phyloP scores from a whole-genome alignment of 768 basidiomycete species.

The Trametes meyenii region DNA sequence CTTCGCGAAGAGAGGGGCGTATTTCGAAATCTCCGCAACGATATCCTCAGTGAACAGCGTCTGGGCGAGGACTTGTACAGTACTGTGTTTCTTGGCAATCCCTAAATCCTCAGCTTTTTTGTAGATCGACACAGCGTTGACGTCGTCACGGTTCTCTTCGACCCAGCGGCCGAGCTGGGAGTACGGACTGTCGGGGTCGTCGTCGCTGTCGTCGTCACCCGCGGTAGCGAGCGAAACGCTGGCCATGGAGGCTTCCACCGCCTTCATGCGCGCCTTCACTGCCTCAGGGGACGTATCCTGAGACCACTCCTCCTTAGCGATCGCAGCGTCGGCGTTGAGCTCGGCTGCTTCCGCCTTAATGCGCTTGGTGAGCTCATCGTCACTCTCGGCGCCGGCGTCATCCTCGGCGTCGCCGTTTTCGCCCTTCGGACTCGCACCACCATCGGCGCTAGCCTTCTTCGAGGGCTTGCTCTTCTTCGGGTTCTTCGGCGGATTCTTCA shows the following conservation, averaged over 20 bases:
- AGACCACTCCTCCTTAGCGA: slow-evolving; percentile 83
- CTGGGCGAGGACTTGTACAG: slow-evolving; percentile 80
- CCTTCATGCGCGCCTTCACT: slow-evolving; percentile 79
- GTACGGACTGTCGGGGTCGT: slow-evolving; percentile 87
- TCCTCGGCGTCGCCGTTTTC: slow-evolving; percentile 46
- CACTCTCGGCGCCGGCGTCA: slow-evolving; percentile 65
- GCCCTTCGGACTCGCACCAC: slow-evolving; percentile 41
- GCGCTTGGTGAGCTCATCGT: slow-evolving; percentile 86
- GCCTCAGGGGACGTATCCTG: slow-evolving; percentile 91
- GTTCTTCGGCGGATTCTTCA: slow-evolving; percentile 96
- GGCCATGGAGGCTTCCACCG: slow-evolving; percentile 63
- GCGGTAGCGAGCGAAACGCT: slow-evolving; percentile 49
- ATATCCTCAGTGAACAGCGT: slow-evolving; percentile 80
- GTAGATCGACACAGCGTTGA: slow-evolving; percentile 68
- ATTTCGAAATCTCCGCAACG: slow-evolving; percentile 62
- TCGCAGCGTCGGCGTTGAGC: slow-evolving; percentile 60
- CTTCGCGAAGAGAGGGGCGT: slow-evolving; percentile 74
- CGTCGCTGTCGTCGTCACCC: slow-evolving; percentile 89
- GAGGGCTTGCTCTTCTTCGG: slow-evolving; percentile 63
- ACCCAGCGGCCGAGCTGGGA: slow-evolving; percentile 83
- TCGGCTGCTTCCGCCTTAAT: slow-evolving; percentile 90
- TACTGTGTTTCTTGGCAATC: slow-evolving; percentile 94
- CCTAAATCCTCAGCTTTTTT: slow-evolving; percentile 90
- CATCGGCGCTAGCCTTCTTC: slow-evolving; percentile 53
- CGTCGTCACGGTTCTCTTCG: slow-evolving; percentile 63